Conservation (phyloP, 352 stramenopile genomes). For the Phytophthora palmivora region DNA sequence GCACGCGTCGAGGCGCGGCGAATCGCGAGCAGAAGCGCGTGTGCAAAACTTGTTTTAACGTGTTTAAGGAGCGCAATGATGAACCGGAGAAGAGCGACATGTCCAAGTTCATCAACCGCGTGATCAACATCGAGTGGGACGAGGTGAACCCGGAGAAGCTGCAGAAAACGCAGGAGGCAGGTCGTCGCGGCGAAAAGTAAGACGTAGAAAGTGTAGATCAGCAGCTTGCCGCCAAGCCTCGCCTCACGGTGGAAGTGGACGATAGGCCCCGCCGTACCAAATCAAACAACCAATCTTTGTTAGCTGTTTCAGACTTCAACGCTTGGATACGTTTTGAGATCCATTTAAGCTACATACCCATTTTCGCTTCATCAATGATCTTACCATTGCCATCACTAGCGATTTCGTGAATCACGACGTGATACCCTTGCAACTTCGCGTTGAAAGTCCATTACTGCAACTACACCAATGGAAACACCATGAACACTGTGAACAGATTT, state of each 20-base stretch:
- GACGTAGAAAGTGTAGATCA: conserved; percentile 29
- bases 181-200: conserved; percentile 72
- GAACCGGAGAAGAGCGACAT: conserved; percentile 68
- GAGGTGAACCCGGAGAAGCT: conserved; percentile 92
- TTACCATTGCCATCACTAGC: no score
- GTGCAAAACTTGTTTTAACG: conserved; percentile 88
- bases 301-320: no score
- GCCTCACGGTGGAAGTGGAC: conserved; percentile 16
- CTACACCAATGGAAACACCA: no score
- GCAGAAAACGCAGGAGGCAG: conserved; percentile 43
- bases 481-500: no score
- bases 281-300: conserved; percentile 21
- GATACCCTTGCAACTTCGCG: no score
- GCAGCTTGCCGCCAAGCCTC: not conserved
- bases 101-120: conserved; percentile 74
- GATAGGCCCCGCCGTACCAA: conserved; percentile 30
- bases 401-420: no score
- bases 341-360: no score
- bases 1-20: conserved; percentile 68
- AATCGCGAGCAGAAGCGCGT: conserved; percentile 76
- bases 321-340: no score
- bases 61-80: conserved; percentile 85
- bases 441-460: no score
- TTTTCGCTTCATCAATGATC: no score
- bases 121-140: conserved; percentile 90